Evolutionary conservation across 371 early-diverging fungal genomes (phyloP), one percentile per base, ranked within the genome.

Genomic region (Mucor ambiguus): DNA sequence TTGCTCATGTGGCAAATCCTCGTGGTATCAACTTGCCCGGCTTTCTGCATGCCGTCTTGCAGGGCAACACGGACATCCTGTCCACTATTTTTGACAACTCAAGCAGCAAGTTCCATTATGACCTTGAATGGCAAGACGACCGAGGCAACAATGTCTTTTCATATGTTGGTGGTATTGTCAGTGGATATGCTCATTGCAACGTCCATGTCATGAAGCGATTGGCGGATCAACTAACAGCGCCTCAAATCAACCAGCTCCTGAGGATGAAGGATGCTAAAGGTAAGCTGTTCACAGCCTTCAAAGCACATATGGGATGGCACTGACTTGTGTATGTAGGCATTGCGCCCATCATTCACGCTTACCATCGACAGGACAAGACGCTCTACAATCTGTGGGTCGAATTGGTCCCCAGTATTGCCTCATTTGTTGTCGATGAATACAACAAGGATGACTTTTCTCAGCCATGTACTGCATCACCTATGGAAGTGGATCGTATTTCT

Each of bases 41-140:
- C 2, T 32, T 85, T 7, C 66, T 86, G 72, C 77, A 79, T 32
- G 83, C 84, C 20, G 67, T 82, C 18, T 41, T 75, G 12, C 46
- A 66, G 33, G 82, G 84, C 59, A 68, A 79, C 43, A 7, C 71
- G 3, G 63, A 66, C 0, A 58, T 75, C 5, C 11, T 81, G 3
- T 57, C 57, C 8, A 8, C 62, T 0, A 22, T 81, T 16, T 64
- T 54, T 38, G 30, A 68, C 29, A 63, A 3, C 33, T 74, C 12
- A 57, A 38, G 11, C 22, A 67, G 33, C 33, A 33, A 33, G 37
- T 3, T 8, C 14, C 61, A 7, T 9, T 70, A 78, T 29, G 52
- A 82, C 16, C 72, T 78, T 72, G 32, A 66, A 14, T 82, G 76
- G 57, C 58, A 55, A 9, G 85, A 87, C 63, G 30, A 29, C 7